Percentiles rank a stretch among this genome's conserved stretches.
Conservation (phyloP, 768 basidiomycete genomes). For the Dictyophora rubrovolvata region DNA sequence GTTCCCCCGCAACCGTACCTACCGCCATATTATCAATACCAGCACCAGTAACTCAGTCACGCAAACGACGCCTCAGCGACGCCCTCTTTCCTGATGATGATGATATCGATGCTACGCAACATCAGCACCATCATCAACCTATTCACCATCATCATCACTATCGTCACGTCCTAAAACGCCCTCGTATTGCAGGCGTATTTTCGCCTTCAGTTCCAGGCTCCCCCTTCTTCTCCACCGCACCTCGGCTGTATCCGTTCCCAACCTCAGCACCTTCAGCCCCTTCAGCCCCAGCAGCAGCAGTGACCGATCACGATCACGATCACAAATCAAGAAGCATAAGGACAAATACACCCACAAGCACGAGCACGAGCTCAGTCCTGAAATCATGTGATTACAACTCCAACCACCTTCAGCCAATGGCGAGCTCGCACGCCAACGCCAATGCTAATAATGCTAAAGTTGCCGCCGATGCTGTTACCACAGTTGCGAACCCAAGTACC, state of each 20-base stretch:
- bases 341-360: too few relatives aligned
- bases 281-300: too few relatives aligned
- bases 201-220: slow-evolving; percentile 3
- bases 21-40: not conserved
- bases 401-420: not conserved
- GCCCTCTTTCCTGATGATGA: not conserved
- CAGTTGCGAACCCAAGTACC: too few relatives aligned
- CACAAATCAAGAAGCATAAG: too few relatives aligned
- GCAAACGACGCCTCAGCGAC: slow-evolving; percentile 7
- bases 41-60: not conserved
- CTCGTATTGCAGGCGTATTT: not conserved
- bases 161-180: not conserved
- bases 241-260: not conserved
- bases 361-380: not conserved
- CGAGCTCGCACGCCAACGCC: not conserved
- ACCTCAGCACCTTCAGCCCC: not conserved
- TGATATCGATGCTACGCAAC: not conserved
- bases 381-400: not conserved
- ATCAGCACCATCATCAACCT: too few relatives aligned
- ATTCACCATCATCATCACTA: too few relatives aligned
- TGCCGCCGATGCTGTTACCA: not conserved
- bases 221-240: not conserved
- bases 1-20: not conserved
- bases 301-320: too few relatives aligned
- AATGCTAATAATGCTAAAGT: not conserved